These are phyloP conservation scores for Cladosporium austrohemisphaericum DNA, from an alignment of 2,329 filamentous ascomycete species.

Conservation along the genomic window DNA sequence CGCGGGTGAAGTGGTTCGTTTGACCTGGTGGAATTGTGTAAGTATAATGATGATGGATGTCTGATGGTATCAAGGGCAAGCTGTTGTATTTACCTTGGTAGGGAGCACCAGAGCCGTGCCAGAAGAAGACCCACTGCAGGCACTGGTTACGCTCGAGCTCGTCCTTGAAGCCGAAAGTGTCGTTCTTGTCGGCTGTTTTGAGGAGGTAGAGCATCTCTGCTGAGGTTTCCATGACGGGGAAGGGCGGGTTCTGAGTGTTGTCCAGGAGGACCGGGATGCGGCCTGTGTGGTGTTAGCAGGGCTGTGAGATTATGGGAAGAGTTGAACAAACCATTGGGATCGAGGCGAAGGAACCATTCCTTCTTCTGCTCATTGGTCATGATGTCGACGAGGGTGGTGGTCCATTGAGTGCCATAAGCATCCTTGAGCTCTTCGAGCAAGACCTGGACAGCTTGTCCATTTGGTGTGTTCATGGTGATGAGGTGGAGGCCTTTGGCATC, in stretches of 20 bases:
- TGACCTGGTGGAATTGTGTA: constrained; percentile 29
- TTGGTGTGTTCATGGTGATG: constrained; percentile 50
- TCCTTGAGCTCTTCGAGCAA: constrained; percentile 52
- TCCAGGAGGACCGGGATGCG: constrained; percentile 52
- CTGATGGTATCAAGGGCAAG: too few species aligned
- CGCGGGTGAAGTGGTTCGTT: constrained; percentile 45
- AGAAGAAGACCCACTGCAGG: constrained; percentile 55
- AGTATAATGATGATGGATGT: too few species aligned
- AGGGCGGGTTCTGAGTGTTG: constrained; percentile 47
- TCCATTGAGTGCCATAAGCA: constrained; percentile 48
- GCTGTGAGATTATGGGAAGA: constrained; percentile 10
- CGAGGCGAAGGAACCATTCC: constrained; percentile 50
- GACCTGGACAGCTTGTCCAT: constrained; percentile 52
- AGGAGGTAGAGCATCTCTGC: constrained; percentile 50
- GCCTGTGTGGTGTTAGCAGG: constrained; percentile 23
- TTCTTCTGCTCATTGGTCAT: constrained; percentile 54
- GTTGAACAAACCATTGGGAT: constrained; percentile 29
- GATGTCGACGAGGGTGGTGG: constrained; percentile 48
- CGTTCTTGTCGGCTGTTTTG: constrained; percentile 47
- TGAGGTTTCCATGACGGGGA: constrained; percentile 52
- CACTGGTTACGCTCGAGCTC: constrained; percentile 48
- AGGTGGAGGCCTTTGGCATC: constrained; percentile 51
- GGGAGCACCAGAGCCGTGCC: constrained; percentile 44
- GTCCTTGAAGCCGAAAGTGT: constrained; percentile 51
- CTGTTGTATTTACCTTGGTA: constrained; percentile 33